phyloP scores from a whole-genome alignment of 495 filamentous ascomycete species.

The Friedmanniomyces endolithicus region DNA sequence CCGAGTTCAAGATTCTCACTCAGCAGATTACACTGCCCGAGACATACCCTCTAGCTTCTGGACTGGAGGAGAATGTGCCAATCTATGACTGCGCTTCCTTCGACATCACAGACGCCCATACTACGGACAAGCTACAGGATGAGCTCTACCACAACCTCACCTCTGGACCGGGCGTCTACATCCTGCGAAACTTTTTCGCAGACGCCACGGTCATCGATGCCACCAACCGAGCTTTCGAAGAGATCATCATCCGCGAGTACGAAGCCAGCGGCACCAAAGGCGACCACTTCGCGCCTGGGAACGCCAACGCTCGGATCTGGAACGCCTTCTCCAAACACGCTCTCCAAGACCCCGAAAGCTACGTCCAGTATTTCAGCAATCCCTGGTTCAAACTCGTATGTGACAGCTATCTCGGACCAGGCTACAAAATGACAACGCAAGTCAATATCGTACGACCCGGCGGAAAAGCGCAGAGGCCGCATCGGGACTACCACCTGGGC shows the following conservation, averaged over 20 bases:
- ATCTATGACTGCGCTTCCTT: slow-evolving; percentile 37
- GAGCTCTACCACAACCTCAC: slow-evolving; percentile 45
- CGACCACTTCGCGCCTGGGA: slow-evolving; percentile 42
- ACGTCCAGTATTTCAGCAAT: slow-evolving; percentile 43
- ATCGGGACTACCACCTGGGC: slow-evolving; percentile 48
- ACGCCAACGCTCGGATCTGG: slow-evolving; percentile 44
- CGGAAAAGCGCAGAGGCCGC: slow-evolving; percentile 38
- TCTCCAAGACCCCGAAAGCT: slow-evolving; percentile 34
- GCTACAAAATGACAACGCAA: slow-evolving; percentile 42
- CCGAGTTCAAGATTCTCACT: slow-evolving; percentile 34
- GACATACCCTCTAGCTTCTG: slow-evolving; percentile 35
- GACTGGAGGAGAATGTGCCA: slow-evolving; percentile 37
- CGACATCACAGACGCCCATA: slow-evolving; percentile 15
- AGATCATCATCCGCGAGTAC: slow-evolving; percentile 35
- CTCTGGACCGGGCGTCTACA: slow-evolving; percentile 41
- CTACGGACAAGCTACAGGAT: slow-evolving; percentile 34
- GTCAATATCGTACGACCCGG: slow-evolving; percentile 46
- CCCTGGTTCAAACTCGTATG: slow-evolving; percentile 38
- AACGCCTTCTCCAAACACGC: slow-evolving; percentile 47
- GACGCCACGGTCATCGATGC: slow-evolving; percentile 25
- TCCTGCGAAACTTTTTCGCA: slow-evolving; percentile 37
- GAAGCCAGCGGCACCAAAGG: slow-evolving; percentile 27
- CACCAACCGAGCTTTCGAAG: slow-evolving; percentile 34
- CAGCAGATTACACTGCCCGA: slow-evolving; percentile 27
- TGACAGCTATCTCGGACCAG: slow-evolving; percentile 41